Conservation (phyloP, 768 basidiomycete genomes). For the Mycena amicta region DNA sequence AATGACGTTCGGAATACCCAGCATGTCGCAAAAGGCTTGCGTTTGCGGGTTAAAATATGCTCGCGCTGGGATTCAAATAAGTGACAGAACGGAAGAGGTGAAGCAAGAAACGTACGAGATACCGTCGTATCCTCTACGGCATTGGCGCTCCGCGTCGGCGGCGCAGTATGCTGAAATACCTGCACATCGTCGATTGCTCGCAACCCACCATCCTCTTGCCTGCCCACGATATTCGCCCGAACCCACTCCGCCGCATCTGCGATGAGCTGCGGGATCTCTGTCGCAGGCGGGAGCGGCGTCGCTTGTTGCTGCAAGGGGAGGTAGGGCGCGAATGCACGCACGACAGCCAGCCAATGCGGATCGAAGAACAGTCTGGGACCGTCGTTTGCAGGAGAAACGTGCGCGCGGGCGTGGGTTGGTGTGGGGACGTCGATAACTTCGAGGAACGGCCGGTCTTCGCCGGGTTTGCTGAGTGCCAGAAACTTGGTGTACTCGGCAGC, state of each 20-base stretch:
- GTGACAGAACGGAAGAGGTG: no score
- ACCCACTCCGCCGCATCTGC: conserved; percentile 71
- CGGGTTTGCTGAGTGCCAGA: conserved; percentile 89
- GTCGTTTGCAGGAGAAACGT: no score
- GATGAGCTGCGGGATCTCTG: conserved; percentile 55
- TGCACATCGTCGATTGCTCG: conserved; percentile 59
- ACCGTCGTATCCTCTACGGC: conserved; percentile 36
- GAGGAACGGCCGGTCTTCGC: conserved; percentile 73
- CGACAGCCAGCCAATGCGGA: conserved; percentile 93
- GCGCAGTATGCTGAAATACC: conserved; percentile 48
- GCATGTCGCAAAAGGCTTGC: conserved; percentile 77
- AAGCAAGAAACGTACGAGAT: no score
- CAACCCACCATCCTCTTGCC: conserved; percentile 27
- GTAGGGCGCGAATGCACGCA: conserved; percentile 81
- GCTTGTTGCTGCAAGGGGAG: conserved; percentile 60
- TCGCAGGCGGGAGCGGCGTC: conserved; percentile 60
- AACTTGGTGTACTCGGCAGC: conserved; percentile 54
- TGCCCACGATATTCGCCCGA: conserved; percentile 46
- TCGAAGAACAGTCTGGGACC: conserved; percentile 66
- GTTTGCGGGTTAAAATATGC: conserved; percentile 91
- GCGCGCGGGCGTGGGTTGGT: conserved; percentile 16
- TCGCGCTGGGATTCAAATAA: conserved; percentile 59
- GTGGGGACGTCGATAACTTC: conserved; percentile 76
- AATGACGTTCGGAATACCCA: conserved; percentile 75
- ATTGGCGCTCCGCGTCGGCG: conserved; percentile 62